These are phyloP conservation scores for Lipomyces lipofer DNA, from an alignment of 805 yeast species.

Conservation along the genomic window DNA sequence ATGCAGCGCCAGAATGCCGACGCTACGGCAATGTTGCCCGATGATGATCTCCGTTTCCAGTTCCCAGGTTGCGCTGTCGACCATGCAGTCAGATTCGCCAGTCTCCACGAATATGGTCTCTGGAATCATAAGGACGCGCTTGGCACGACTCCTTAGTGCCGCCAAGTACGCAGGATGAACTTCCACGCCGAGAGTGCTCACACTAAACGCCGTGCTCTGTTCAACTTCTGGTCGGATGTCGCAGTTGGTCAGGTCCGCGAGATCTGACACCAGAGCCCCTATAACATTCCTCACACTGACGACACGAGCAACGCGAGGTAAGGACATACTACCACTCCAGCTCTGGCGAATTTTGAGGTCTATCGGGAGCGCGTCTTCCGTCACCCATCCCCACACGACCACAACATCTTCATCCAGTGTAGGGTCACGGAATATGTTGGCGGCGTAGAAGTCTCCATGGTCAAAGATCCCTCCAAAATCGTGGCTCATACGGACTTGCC, in stretches of 20 bases:
- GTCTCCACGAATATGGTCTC: neutral
- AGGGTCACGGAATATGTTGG: slow-evolving; percentile 4
- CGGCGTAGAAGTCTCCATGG: slow-evolving; percentile 2
- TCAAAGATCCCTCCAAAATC: slow-evolving; percentile 4
- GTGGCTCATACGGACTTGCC: neutral
- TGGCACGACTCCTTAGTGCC: neutral
- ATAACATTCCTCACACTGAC: neutral
- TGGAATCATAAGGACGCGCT: neutral
- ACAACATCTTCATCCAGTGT: neutral
- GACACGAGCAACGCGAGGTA: slow-evolving; percentile 1
- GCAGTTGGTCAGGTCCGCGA: neutral
- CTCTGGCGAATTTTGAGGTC: neutral
- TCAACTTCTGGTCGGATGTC: neutral
- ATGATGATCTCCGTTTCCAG: neutral
- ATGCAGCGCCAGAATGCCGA: neutral
- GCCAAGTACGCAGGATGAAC: neutral
- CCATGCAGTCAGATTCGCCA: neutral
- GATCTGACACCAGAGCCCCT: neutral
- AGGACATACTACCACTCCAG: slow-evolving; percentile 3
- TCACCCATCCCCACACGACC: slow-evolving; percentile 4
- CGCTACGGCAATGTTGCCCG: no score
- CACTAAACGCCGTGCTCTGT: neutral
- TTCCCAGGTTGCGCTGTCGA: neutral
- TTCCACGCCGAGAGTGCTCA: slow-evolving; percentile 1
- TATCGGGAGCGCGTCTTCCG: slow-evolving; percentile 1